phyloP scores from a whole-genome alignment of 1,284 basidiomycete species.

The Neolentinus lepideus region DNA sequence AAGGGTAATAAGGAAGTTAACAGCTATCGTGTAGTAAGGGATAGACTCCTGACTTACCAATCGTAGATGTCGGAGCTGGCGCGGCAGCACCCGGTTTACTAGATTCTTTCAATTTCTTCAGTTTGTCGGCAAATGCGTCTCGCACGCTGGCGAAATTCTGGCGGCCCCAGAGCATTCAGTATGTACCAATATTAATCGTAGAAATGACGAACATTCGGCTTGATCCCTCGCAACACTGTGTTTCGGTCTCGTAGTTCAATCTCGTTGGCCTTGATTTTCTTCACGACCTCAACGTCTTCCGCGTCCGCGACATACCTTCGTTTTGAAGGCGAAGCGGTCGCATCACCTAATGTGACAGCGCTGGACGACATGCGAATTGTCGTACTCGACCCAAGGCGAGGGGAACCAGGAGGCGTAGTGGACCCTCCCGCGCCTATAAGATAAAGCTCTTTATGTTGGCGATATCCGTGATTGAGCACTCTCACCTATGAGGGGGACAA shows the following conservation, averaged over 20 bases:
- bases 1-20: constrained; percentile 6
- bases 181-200: constrained; percentile 4
- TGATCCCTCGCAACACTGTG: constrained; percentile 69
- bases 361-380: constrained; percentile 25
- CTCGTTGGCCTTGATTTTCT: constrained; percentile 69
- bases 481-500: constrained; percentile 52
- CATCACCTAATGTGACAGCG: constrained; percentile 16
- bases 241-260: constrained; percentile 71
- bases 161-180: neutral
- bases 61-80: constrained; percentile 24
- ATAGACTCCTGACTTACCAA: constrained; percentile 23
- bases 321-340: constrained; percentile 50
- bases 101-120: constrained; percentile 69
- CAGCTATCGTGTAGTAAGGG: constrained; percentile 1
- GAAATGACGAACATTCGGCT: constrained; percentile 53
- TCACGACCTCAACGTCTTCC: constrained; percentile 78
- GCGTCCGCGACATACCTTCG: constrained; percentile 74
- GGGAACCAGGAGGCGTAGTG: constrained; percentile 61
- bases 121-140: constrained; percentile 54
- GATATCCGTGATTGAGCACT: constrained; percentile 4
- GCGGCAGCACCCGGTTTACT: constrained; percentile 39
- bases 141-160: constrained; percentile 72
- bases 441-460: neutral
- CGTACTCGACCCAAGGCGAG: constrained; percentile 23
- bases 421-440: constrained; percentile 26